A percentile compares a stretch with the other conserved stretches of the same genome.
These are phyloP conservation scores for Lunasporangiospora selenospora DNA, from an alignment of 192 early-diverging fungal species.

Conservation along the genomic window DNA sequence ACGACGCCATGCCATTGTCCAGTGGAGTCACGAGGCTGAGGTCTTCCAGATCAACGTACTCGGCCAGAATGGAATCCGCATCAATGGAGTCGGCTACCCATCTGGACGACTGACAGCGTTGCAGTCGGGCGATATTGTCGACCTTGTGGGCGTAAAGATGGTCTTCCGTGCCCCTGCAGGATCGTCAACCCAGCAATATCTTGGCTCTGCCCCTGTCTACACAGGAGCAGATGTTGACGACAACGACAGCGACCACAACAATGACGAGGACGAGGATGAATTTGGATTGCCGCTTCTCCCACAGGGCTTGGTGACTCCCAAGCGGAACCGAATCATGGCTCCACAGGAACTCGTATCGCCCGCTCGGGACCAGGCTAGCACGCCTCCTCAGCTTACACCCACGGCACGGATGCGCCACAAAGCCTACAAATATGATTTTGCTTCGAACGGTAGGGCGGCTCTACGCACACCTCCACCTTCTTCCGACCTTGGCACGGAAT, in stretches of 20 bases:
- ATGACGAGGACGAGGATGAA: conserved; percentile 3
- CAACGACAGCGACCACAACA: not conserved
- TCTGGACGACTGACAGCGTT: conserved; percentile 47
- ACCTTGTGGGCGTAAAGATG: conserved; percentile 57
- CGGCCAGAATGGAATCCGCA: conserved; percentile 54
- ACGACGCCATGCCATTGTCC: conserved; percentile 55
- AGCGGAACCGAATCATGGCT: not conserved
- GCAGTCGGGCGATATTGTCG: conserved; percentile 45
- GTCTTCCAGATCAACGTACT: conserved; percentile 54
- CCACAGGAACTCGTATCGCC: conserved; percentile 23
- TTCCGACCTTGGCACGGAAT: conserved; percentile 26
- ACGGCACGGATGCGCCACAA: conserved; percentile 42
- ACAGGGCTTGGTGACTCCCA: conserved; percentile 12
- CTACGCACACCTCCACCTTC: conserved; percentile 22
- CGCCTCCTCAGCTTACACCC: conserved; percentile 15
- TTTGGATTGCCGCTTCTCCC: conserved; percentile 1
- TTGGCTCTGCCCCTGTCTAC: conserved; percentile 2
- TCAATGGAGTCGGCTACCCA: conserved; percentile 49
- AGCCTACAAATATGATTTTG: conserved; percentile 24
- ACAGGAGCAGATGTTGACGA: conserved; percentile 4
- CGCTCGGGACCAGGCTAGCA: conserved; percentile 3
- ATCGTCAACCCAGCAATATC: conserved; percentile 2
- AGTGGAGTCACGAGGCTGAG: conserved; percentile 16
- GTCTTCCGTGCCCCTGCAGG: conserved; percentile 40
- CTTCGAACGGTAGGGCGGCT: conserved; percentile 4